These are phyloP conservation scores for Coemansia sp. DNA, from an alignment of 192 early-diverging fungal genomes.

Conservation along the genomic window DNA sequence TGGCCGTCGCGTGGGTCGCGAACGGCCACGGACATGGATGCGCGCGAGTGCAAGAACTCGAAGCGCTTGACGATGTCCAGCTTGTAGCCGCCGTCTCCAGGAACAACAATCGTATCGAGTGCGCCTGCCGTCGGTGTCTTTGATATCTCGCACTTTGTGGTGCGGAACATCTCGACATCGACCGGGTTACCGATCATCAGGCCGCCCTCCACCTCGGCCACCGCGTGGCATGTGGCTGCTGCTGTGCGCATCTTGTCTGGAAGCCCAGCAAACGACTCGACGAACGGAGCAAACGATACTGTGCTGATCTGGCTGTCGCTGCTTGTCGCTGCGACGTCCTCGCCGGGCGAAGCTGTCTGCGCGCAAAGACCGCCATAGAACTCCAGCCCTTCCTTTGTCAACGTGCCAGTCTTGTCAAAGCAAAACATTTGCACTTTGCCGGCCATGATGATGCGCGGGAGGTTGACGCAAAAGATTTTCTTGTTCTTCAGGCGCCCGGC, in stretches of 20 bases:
- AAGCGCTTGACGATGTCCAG: constrained; percentile 63
- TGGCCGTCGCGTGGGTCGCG: constrained; percentile 55
- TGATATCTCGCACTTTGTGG: constrained; percentile 18
- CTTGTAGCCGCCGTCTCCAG: constrained; percentile 16
- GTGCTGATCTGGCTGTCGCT: constrained; percentile 17
- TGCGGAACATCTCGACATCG: constrained; percentile 23
- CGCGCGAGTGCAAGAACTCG: constrained; percentile 68
- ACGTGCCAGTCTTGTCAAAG: constrained; percentile 66
- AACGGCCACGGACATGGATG: constrained; percentile 69
- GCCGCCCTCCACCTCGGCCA: constrained; percentile 35
- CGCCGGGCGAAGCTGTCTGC: constrained; percentile 6
- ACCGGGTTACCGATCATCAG: constrained; percentile 28
- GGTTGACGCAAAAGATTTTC: constrained; percentile 59
- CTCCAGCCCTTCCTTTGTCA: constrained; percentile 64
- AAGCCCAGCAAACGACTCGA: constrained; percentile 4
- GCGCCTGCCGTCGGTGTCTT: constrained; percentile 24
- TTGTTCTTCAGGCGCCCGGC: constrained; percentile 55
- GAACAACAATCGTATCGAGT: constrained; percentile 52
- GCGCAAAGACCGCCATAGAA: constrained; percentile 43
- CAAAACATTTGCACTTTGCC: constrained; percentile 64
- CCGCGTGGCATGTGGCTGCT: constrained; percentile 54
- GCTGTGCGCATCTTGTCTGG: constrained; percentile 8
- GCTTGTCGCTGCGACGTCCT: constrained; percentile 11
- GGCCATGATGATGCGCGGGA: constrained; percentile 58
- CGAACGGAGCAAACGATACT: neutral